Conservation (phyloP, 768 basidiomycete species). For the Leucosporidium scottii region DNA sequence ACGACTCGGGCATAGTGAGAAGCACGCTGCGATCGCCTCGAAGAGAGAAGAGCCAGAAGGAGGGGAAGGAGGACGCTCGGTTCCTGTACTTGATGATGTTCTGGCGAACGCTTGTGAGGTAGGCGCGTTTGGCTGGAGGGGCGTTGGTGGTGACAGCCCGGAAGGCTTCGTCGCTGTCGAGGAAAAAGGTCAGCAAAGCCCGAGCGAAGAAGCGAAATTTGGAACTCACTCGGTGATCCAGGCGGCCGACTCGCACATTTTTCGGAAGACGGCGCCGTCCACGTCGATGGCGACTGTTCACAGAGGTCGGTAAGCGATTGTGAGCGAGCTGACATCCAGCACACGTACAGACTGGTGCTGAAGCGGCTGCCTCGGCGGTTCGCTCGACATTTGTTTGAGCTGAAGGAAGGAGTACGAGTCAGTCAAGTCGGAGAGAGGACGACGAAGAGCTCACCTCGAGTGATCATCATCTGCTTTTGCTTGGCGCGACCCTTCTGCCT, state of each 20-base stretch:
- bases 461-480: conserved; percentile 19
- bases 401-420: neutral
- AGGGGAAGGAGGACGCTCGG: neutral
- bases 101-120: conserved; percentile 22
- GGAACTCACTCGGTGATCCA: conserved; percentile 25
- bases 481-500: conserved; percentile 28
- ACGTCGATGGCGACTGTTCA: conserved; percentile 28
- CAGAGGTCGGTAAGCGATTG: too few relatives aligned
- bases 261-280: conserved; percentile 25
- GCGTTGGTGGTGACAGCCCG: conserved; percentile 18
- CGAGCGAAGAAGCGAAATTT: neutral
- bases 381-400: conserved; percentile 30
- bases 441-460: conserved; percentile 4
- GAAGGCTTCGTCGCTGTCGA: conserved; percentile 29
- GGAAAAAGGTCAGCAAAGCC: too few relatives aligned
- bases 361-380: conserved; percentile 14
- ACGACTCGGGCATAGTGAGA: neutral
- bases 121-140: conserved; percentile 26
- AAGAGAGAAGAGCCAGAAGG: conserved; percentile 31
- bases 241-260: conserved; percentile 15
- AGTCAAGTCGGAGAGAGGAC: neutral
- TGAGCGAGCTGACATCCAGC: too few relatives aligned
- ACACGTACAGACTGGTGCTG: conserved; percentile 28
- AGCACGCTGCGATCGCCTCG: conserved; percentile 9
- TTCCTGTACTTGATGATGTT: conserved; percentile 17